Conservation (phyloP, 352 stramenopile genomes). For the Phytophthora colocasiae region DNA sequence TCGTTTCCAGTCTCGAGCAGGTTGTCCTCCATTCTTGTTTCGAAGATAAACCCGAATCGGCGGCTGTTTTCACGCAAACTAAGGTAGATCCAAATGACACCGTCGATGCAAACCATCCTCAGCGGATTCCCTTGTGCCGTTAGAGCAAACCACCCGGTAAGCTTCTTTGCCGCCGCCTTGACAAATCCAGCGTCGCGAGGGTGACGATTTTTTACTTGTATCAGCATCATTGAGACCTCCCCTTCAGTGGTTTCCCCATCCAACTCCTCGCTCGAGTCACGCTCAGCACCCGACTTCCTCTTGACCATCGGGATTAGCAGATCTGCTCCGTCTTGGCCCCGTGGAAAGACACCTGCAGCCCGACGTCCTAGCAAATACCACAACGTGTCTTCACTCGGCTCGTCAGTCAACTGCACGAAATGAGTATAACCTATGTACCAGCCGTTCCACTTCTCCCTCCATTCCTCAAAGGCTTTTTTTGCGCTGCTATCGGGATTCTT, state of each 20-base stretch:
- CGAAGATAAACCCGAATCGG: no score
- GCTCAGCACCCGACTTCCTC: background rate
- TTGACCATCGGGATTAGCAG: conserved; percentile 22
- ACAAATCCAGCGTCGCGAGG: no score
- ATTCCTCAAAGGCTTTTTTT: conserved; percentile 1
- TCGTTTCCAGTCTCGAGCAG: no score
- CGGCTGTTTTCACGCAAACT: no score
- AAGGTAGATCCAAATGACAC: no score
- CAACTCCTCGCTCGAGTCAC: background rate
- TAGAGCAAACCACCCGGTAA: no score
- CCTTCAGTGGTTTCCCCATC: background rate
- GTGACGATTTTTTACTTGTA: no score
- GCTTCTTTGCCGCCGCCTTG: no score
- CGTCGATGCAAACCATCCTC: no score
- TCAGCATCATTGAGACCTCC: conserved; percentile 13
- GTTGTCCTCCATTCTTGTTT: no score
- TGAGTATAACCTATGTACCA: conserved; percentile 43
- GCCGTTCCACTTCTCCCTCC: conserved; percentile 13
- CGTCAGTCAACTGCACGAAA: conserved; percentile 30
- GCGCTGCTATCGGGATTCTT: background rate
- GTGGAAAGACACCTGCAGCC: conserved; percentile 25
- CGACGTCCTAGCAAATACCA: conserved; percentile 39
- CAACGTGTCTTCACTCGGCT: conserved; percentile 23
- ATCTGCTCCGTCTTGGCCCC: conserved; percentile 13
- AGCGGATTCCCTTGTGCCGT: no score